phyloP scores from a whole-genome alignment of 2,329 filamentous ascomycete species.

The Botrytis cinerea region DNA sequence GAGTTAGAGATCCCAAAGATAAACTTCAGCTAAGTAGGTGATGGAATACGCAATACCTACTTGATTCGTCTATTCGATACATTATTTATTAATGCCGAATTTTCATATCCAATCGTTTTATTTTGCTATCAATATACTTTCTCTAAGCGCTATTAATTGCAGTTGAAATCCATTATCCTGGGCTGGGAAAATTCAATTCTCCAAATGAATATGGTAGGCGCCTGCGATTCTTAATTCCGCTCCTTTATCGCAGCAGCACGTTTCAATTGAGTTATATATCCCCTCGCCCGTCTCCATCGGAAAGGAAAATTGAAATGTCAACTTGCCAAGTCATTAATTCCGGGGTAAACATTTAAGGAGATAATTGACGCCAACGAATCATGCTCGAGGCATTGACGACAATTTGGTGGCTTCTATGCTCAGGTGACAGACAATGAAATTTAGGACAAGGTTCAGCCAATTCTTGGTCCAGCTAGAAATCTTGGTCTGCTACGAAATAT shows the following conservation, averaged over 20 bases:
- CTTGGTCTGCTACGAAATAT: neutral
- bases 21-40: neutral
- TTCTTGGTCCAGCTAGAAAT: neutral
- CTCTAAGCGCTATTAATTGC: neutral
- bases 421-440: neutral
- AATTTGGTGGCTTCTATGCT: neutral
- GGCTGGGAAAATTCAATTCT: neutral
- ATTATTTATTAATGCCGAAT: neutral
- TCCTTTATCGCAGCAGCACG: neutral
- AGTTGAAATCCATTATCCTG: neutral
- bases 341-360: neutral
- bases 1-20: neutral
- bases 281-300: neutral
- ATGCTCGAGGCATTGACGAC: neutral
- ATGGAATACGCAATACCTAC: neutral
- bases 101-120: neutral
- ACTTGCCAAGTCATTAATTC: neutral
- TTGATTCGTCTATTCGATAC: neutral
- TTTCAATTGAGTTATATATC: neutral
- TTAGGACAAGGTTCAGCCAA: neutral
- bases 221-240: neutral
- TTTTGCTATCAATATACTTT: neutral
- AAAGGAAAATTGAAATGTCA: neutral
- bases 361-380: neutral
- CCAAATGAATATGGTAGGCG: neutral